Evolutionary conservation across 257 asterid genomes (phyloP), one percentile per base, ranked within the genome.

Genomic region (Mitragyna speciosa): DNA sequence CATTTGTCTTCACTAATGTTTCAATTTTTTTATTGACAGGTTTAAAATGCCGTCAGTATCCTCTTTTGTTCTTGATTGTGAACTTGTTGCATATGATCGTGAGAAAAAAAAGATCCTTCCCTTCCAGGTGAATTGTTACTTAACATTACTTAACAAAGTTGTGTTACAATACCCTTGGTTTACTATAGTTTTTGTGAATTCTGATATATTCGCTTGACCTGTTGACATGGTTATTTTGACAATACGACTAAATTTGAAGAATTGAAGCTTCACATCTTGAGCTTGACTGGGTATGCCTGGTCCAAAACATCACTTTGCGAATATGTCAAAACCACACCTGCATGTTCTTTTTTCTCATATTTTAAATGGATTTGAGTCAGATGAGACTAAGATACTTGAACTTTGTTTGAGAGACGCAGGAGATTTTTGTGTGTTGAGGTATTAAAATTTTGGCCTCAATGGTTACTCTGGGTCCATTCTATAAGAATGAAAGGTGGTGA

Each of bases 31-130:
- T 72, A 43, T n/a, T 86, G 90, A 36, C 95, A 96, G 99, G 85
- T 85, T 94, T 26, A 92, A 90, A 83, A 84, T 79, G 73, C 88
- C 98, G 36, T 85, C 95, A 70, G 92, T 88, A 47, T 84, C 86
- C 68, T 96, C 98, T 78, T 95, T 95, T 85, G 98, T 95, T 86
- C 98, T 96, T 63, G 98, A 96, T 80, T 96, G 99, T 51, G 99
- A 96, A 86, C 85, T 94, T 84, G 99, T 96, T 84, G 99, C 98
- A 80, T 94, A 87, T 28, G 97, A 94, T 66, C 97, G 94, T 54
- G 95, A 92, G 89, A 92, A 94, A 80, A 96, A 91, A 86, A 96
- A 87, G 86, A 96, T 96, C 79, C 92, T 83, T 79, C 97, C 99
- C 63, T 96, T 96, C 80, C 97, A 96, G 98, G 99, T 96, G 76